phyloP scores from a whole-genome alignment of 352 stramenopile genomes.

The Albugo laibachii region DNA sequence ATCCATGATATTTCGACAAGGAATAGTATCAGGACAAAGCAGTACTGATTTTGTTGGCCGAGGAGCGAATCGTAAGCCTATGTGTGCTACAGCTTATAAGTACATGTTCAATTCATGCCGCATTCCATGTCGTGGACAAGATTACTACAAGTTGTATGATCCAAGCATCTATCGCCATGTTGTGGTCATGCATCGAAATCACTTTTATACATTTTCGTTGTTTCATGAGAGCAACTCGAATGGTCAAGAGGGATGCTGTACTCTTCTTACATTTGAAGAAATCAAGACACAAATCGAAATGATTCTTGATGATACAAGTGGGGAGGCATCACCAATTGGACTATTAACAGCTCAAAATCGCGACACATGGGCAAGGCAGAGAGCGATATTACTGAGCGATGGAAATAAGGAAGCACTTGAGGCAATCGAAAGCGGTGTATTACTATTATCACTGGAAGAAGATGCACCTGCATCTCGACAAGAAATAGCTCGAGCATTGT shows the following conservation, averaged over 20 bases:
- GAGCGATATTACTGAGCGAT: slow-evolving; percentile 34
- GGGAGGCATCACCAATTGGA: slow-evolving; percentile 35
- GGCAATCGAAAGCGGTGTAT: slow-evolving; percentile 41
- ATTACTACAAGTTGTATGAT: slow-evolving; percentile 83
- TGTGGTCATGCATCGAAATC: slow-evolving; percentile 75
- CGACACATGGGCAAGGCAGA: slow-evolving; percentile 56
- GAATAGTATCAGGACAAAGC: slow-evolving; percentile 68
- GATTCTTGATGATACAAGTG: slow-evolving; percentile 23
- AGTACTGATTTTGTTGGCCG: slow-evolving; percentile 77
- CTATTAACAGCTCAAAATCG: slow-evolving; percentile 49
- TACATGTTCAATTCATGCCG: slow-evolving; percentile 93
- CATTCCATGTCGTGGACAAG: slow-evolving; percentile 54
- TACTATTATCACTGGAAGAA: slow-evolving; percentile 53
- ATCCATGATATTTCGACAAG: slow-evolving; percentile 78
- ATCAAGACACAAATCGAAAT: slow-evolving; percentile 30
- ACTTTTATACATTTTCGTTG: slow-evolving; percentile 46
- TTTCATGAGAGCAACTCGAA: slow-evolving; percentile 14
- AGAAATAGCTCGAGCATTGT: slow-evolving; percentile 40
- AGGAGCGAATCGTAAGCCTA: slow-evolving; percentile 48
- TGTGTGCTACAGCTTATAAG: slow-evolving; percentile 86
- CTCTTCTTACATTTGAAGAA: slow-evolving; percentile 26
- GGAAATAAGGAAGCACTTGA: slow-evolving; percentile 37
- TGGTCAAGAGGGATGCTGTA: slow-evolving; percentile 2
- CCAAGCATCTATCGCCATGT: slow-evolving; percentile 66
- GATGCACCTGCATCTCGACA: slow-evolving; percentile 31